Base-by-base conservation (phyloP, 768 basidiomycete species). In the Phanerochaete carnosa region DNA sequence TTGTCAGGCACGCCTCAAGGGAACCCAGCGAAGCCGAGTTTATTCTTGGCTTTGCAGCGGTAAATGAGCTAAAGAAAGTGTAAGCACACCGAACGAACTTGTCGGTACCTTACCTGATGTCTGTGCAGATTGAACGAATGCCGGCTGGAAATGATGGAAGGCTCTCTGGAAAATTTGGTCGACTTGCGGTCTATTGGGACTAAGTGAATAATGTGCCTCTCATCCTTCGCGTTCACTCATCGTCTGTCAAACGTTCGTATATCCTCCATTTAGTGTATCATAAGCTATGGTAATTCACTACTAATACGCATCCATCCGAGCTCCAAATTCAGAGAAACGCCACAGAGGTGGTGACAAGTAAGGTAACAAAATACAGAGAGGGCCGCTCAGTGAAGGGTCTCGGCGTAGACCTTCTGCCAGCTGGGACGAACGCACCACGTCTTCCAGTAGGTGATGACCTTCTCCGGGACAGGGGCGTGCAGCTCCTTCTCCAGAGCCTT, bases 11-110 rank as follows among this genome's bases (percentile, higher is more conserved):
- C 54, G 80, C 83, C 1, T 75, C 76, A 3, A 72, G 75, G 46
- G 88, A 89, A 65, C 82, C 87, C 43, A 83, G 81, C 0, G 88
- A 89, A 69, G 78, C 76, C 35, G 91, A 92, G 72, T 92, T 86
- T 68, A 75, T 80, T 52, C 67, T 80, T 2, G 90, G 89, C 6
- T 79, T 89, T 66, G 73, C 74, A 32, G 88, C 88, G 8, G 87
- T 84, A 2, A 72, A 77, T 45, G 81, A 83, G 65, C 88, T 94
- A 37, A 76, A 81, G 67, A 78, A 75, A 62, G 80, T 83, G 92
- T 90, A 58, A 60, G 85, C 63, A n/a, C 54, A 25, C 39, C 4
- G 11, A 9, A 9, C 1, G 19, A 23, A 23, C 6, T 5, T 13
- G 39, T 5, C 54, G 16, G 16, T n/a, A 7, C 39, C 1, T 7